Evolutionary conservation across 2,329 filamentous ascomycete species (phyloP).

Genomic region (Alternaria arbusti): DNA sequence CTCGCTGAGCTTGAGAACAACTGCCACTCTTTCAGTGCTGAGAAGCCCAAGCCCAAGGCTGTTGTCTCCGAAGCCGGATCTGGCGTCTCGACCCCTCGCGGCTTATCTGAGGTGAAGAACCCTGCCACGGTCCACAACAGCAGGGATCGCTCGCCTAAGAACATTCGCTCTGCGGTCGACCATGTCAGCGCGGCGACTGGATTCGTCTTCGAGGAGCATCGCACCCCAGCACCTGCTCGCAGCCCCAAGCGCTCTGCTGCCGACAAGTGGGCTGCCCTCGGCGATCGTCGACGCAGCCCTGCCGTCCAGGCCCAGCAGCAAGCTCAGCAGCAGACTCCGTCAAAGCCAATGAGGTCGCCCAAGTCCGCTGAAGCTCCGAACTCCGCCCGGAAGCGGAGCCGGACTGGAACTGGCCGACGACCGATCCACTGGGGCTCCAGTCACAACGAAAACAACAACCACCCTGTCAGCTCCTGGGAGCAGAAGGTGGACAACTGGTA

Average conservation of each 20-base stretch:
- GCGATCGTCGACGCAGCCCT: slow-evolving; percentile 78
- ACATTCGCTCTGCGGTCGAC: slow-evolving; percentile 61
- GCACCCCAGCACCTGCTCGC: slow-evolving; percentile 48
- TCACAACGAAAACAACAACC: slow-evolving; percentile 40
- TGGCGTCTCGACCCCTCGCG: slow-evolving; percentile 58
- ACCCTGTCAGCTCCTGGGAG: slow-evolving; percentile 38
- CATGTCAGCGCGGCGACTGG: slow-evolving; percentile 71
- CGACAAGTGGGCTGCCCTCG: slow-evolving; percentile 90
- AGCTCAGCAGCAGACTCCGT: slow-evolving; percentile 45
- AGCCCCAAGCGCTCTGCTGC: slow-evolving; percentile 69
- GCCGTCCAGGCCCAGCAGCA: slow-evolving; percentile 51
- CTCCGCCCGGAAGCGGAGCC: slow-evolving; percentile 49
- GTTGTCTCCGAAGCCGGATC: slow-evolving; percentile 49
- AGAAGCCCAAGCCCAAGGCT: slow-evolving; percentile 46
- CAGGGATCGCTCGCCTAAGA: slow-evolving; percentile 47
- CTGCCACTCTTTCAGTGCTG: slow-evolving; percentile 54
- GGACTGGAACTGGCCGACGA: slow-evolving; percentile 47
- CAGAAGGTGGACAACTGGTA: slow-evolving; percentile 51
- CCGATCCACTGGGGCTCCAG: slow-evolving; percentile 46
- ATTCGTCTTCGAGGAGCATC: slow-evolving; percentile 75
- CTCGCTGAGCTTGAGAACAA: slow-evolving; percentile 65
- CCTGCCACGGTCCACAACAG: slow-evolving; percentile 60
- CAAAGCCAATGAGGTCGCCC: slow-evolving; percentile 49
- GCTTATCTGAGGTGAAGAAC: slow-evolving; percentile 62
- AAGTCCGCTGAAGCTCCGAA: slow-evolving; percentile 43